phyloP scores from a whole-genome alignment of 176 grass and related monocot species.

The Zea luxurians region DNA sequence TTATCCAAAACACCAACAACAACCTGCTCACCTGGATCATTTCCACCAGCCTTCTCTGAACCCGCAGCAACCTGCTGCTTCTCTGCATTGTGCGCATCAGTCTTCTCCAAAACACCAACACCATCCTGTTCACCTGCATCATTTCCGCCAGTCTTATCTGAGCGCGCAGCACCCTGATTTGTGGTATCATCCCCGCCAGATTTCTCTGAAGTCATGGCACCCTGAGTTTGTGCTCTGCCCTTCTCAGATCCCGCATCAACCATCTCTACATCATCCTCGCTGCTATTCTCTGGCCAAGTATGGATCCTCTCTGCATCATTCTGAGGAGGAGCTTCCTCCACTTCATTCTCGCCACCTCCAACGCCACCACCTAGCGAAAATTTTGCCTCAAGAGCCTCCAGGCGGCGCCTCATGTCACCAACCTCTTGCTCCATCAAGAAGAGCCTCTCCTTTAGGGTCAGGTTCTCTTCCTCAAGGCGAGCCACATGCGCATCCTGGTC shows the following conservation, averaged over 20 bases:
- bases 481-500: conserved; percentile 60
- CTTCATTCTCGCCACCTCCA: conserved; percentile 18
- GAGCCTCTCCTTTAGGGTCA: conserved; percentile 83
- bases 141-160: not conserved
- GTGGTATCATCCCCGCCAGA: too few species aligned
- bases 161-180: not conserved
- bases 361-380: not conserved
- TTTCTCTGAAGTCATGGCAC: not conserved
- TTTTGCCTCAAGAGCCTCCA: conserved; percentile 46
- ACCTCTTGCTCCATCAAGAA: conserved; percentile 90
- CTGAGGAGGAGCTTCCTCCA: conserved; percentile 30
- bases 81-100: not conserved
- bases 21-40: not conserved
- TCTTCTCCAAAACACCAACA: not conserved
- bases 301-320: conserved; percentile 7
- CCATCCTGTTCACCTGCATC: not conserved
- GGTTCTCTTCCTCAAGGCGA: conserved; percentile 81
- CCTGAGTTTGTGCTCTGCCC: not conserved
- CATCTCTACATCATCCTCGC: not conserved
- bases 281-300: not conserved
- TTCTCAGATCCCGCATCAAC: not conserved
- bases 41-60: not conserved
- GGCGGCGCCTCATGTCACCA: conserved; percentile 61
- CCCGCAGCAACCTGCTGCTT: not conserved
- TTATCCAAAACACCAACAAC: not conserved